Percentiles rank a stretch among this genome's conserved stretches.
These are phyloP conservation scores for Ustulina deusta DNA, from an alignment of 2,329 filamentous ascomycete species.

Conservation along the genomic window DNA sequence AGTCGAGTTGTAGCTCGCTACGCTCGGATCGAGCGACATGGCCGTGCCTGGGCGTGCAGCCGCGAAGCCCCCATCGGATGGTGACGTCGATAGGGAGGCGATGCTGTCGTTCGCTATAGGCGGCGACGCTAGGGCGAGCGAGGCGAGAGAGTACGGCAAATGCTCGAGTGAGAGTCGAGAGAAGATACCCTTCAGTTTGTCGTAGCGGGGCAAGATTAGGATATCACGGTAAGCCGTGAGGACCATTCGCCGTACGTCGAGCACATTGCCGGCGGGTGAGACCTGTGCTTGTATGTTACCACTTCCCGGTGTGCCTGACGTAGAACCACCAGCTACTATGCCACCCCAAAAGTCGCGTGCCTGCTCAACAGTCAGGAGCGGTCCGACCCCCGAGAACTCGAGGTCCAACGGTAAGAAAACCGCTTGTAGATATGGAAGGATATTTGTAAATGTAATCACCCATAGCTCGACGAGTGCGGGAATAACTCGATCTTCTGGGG, in stretches of 20 bases:
- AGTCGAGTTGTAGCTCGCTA: conserved; percentile 84
- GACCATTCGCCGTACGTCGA: conserved; percentile 90
- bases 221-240: conserved; percentile 89
- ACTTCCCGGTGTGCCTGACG: conserved; percentile 41
- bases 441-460: conserved; percentile 90
- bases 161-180: conserved; percentile 89
- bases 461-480: conserved; percentile 92
- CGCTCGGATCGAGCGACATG: conserved; percentile 77
- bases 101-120: conserved; percentile 60
- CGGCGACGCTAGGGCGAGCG: conserved; percentile 66
- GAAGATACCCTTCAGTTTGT: conserved; percentile 89
- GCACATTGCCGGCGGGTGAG: conserved; percentile 65
- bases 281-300: conserved; percentile 56
- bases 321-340: conserved; percentile 61
- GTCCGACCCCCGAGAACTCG: conserved; percentile 88
- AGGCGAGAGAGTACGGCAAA: conserved; percentile 65
- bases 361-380: conserved; percentile 80
- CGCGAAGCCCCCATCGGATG: conserved; percentile 51
- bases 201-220: conserved; percentile 89
- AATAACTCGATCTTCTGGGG: conserved; percentile 89
- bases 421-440: conserved; percentile 93
- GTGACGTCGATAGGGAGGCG: conserved; percentile 63
- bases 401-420: conserved; percentile 94
- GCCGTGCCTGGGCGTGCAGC: conserved; percentile 75
- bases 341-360: conserved; percentile 92